Conservation (phyloP, 2,329 filamentous ascomycete species). For the Aspergillus brasiliensis region DNA sequence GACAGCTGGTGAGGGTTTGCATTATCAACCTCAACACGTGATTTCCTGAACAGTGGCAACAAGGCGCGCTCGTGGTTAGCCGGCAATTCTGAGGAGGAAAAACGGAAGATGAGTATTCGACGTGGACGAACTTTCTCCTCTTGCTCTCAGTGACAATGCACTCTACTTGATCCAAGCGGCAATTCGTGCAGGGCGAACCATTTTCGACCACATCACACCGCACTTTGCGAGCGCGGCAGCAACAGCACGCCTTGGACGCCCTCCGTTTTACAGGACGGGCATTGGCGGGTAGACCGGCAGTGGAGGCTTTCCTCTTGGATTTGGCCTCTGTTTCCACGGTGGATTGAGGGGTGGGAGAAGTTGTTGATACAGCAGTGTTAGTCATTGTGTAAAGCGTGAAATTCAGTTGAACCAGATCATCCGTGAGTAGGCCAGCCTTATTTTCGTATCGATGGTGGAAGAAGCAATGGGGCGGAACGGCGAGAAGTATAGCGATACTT, state of each 20-base stretch:
- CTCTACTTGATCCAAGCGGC: conserved; percentile 59
- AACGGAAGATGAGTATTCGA: conserved; percentile 16
- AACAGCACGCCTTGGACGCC: conserved; percentile 88
- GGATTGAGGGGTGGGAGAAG: conserved; percentile 16
- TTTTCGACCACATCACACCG: conserved; percentile 90
- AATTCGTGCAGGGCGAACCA: conserved; percentile 84
- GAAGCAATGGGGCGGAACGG: not conserved
- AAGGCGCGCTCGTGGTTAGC: conserved; percentile 15
- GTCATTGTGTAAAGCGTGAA: conserved; percentile 27
- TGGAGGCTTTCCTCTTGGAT: conserved; percentile 59
- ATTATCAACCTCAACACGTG: conserved; percentile 42
- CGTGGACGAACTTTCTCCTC: conserved; percentile 59
- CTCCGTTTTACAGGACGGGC: conserved; percentile 72
- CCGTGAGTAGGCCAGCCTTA: conserved; percentile 13
- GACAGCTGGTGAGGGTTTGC: conserved; percentile 29
- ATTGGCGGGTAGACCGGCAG: conserved; percentile 56
- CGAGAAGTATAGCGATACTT: not conserved
- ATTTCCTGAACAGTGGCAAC: conserved; percentile 36
- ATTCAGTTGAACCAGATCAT: conserved; percentile 21
- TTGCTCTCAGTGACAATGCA: conserved; percentile 75
- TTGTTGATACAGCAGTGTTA: conserved; percentile 21
- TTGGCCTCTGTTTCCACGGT: conserved; percentile 35
- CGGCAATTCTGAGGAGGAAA: conserved; percentile 5
- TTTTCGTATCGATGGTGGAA: not conserved
- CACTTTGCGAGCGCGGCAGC: conserved; percentile 85